Conservation (phyloP, 139 green algal genomes). For the Chlorella sorokiniana region DNA sequence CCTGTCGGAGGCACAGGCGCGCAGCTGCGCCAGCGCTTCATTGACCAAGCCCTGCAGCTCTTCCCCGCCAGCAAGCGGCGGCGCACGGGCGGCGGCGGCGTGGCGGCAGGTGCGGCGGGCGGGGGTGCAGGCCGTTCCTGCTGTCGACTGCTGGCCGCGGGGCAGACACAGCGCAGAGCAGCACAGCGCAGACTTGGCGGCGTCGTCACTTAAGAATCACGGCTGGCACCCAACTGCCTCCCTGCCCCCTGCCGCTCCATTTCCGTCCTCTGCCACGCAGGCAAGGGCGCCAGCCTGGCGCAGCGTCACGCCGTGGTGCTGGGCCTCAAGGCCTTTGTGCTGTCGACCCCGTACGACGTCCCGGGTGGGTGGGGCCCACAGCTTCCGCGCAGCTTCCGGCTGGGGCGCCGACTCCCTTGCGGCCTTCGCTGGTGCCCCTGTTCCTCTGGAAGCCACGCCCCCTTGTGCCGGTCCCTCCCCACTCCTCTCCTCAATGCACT, state of each 20-base stretch:
- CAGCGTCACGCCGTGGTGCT: slow-evolving; percentile 60
- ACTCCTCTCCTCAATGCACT: no score
- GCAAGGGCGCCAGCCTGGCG: slow-evolving; percentile 8
- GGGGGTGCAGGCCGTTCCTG: not conserved
- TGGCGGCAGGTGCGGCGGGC: not conserved
- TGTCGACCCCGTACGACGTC: slow-evolving; percentile 85
- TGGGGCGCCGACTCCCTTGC: not conserved
- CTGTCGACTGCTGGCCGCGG: not conserved
- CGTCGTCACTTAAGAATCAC: no score
- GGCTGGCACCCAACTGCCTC: not conserved
- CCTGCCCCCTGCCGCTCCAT: not conserved
- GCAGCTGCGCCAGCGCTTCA: slow-evolving; percentile 49
- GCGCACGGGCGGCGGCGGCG: not conserved
- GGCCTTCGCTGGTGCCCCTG: no score
- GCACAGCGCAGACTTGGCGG: no score
- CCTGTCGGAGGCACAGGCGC: slow-evolving; percentile 31
- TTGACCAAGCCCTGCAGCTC: slow-evolving; percentile 44
- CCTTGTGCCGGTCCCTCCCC: no score
- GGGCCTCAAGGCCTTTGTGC: slow-evolving; percentile 80
- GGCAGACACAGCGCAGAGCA: no score
- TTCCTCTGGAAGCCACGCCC: not conserved
- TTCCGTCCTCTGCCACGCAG: not conserved
- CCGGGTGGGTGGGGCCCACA: slow-evolving; percentile 31
- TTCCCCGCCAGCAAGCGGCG: slow-evolving; percentile 46
- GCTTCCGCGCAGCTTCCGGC: not conserved